These are phyloP conservation scores for Debaryomycetaceae sp. DNA, from an alignment of 1,139 yeast genomes.

Conservation along the genomic window DNA sequence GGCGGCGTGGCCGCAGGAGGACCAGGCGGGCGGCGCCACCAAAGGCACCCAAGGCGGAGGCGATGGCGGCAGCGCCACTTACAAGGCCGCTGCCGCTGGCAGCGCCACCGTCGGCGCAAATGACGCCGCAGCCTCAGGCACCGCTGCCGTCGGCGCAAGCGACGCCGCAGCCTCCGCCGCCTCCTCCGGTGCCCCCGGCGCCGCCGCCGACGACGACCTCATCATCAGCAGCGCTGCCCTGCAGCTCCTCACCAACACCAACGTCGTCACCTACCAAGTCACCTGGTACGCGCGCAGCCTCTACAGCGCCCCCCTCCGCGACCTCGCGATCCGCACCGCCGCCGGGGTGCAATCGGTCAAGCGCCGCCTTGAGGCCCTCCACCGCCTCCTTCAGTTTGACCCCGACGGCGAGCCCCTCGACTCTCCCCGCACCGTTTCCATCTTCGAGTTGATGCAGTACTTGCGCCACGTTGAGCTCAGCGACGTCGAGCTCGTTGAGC, in stretches of 20 bases:
- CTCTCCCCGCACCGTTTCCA: constrained; percentile 45
- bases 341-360: constrained; percentile 25
- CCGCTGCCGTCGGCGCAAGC: too few species aligned
- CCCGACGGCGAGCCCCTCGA: constrained; percentile 33
- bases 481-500: not conserved
- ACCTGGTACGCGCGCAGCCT: constrained; percentile 32
- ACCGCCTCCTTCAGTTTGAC: constrained; percentile 48
- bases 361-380: constrained; percentile 48
- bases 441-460: constrained; percentile 43
- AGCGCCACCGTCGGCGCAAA: too few species aligned
- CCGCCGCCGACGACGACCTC: constrained; percentile 26
- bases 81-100: too few species aligned
- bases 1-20: constrained; percentile 17
- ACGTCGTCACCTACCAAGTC: constrained; percentile 35
- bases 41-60: constrained; percentile 4
- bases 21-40: constrained; percentile 5
- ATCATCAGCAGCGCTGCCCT: constrained; percentile 37
- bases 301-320: constrained; percentile 25
- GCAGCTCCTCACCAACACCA: constrained; percentile 30
- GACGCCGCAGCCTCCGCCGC: too few species aligned
- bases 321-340: constrained; percentile 32
- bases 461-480: constrained; percentile 17
- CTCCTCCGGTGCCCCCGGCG: too few species aligned
- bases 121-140: too few species aligned
- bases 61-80: too few species aligned